Evolutionary conservation across 352 stramenopile genomes (phyloP).

Genomic region (Phytophthora fragariaefolia): DNA sequence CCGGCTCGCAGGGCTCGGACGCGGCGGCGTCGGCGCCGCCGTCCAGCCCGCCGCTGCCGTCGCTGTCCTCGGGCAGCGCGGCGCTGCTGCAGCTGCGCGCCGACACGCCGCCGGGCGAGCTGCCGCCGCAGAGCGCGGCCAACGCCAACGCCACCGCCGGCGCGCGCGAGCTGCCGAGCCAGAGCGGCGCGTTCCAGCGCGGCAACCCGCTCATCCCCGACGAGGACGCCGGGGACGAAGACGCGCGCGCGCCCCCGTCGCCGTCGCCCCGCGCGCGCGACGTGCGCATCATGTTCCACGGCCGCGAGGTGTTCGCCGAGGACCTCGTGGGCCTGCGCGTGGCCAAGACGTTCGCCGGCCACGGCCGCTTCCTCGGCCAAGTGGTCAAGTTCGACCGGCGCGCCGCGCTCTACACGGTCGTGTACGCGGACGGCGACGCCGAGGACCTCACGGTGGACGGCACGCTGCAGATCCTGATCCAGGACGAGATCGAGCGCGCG

Average conservation of each 20-base stretch:
- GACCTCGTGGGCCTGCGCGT: constrained; percentile 85
- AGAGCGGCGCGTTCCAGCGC: neutral
- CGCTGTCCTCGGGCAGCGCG: constrained; percentile 54
- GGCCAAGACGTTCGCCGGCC: constrained; percentile 80
- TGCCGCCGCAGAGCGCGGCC: neutral
- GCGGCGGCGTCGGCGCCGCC: neutral
- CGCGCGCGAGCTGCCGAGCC: neutral
- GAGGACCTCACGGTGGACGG: constrained; percentile 79
- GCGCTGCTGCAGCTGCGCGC: constrained; percentile 38
- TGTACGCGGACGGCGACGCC: constrained; percentile 84
- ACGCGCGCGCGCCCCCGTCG: constrained; percentile 30
- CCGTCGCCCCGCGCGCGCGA: constrained; percentile 45
- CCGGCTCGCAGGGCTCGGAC: constrained; percentile 15
- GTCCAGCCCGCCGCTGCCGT: constrained; percentile 42
- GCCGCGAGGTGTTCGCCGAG: constrained; percentile 72
- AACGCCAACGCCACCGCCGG: constrained; percentile 11
- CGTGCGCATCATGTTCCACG: constrained; percentile 76
- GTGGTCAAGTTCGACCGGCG: constrained; percentile 87
- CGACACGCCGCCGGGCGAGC: neutral
- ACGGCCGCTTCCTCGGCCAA: constrained; percentile 86
- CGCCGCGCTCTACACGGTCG: constrained; percentile 74
- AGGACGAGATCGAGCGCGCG: constrained; percentile 85
- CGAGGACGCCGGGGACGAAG: constrained; percentile 31
- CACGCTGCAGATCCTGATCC: constrained; percentile 86
- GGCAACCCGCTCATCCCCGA: constrained; percentile 23